phyloP scores from a whole-genome alignment of 345 rosid genomes.

The Salix dunnii region DNA sequence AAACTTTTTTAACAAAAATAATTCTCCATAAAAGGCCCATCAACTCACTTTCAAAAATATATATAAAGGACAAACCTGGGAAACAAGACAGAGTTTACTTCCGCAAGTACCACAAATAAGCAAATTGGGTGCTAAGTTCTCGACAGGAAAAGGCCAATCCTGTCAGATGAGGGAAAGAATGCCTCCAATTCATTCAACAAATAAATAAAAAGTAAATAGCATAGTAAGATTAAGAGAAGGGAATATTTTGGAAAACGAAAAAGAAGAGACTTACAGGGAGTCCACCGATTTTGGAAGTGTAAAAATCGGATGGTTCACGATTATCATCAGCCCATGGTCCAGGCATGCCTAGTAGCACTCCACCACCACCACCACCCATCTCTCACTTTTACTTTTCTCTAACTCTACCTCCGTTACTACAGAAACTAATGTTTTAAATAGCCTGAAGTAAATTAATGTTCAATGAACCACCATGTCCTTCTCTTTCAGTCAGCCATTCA shows the following conservation, averaged over 20 bases:
- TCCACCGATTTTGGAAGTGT: slow-evolving; percentile 81
- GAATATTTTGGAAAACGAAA: background rate
- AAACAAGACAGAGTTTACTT: slow-evolving; percentile 59
- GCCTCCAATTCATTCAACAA: background rate
- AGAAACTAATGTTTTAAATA: no score
- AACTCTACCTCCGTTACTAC: background rate
- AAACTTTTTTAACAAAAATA: background rate
- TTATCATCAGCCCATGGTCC: slow-evolving; percentile 79
- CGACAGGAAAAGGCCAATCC: slow-evolving; percentile 76
- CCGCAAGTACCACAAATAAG: slow-evolving; percentile 58
- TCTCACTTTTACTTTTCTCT: background rate
- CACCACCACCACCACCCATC: slow-evolving; percentile 24
- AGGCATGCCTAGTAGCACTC: slow-evolving; percentile 61
- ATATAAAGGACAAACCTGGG: slow-evolving; percentile 50
- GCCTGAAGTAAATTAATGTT: no score
- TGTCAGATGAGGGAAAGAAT: slow-evolving; percentile 15
- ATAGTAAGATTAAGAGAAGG: background rate
- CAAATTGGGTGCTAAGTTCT: slow-evolving; percentile 30
- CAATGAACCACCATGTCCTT: no score
- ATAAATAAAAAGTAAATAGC: background rate
- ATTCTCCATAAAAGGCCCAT: background rate
- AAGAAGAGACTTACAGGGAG: slow-evolving; percentile 49
- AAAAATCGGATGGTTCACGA: slow-evolving; percentile 66
- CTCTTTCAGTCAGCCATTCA: no score
- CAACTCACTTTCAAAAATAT: background rate